A percentile compares a stretch with the other conserved stretches of the same genome.
Conservation (phyloP, 768 basidiomycete species). For the Pleurotus cornucopiae region DNA sequence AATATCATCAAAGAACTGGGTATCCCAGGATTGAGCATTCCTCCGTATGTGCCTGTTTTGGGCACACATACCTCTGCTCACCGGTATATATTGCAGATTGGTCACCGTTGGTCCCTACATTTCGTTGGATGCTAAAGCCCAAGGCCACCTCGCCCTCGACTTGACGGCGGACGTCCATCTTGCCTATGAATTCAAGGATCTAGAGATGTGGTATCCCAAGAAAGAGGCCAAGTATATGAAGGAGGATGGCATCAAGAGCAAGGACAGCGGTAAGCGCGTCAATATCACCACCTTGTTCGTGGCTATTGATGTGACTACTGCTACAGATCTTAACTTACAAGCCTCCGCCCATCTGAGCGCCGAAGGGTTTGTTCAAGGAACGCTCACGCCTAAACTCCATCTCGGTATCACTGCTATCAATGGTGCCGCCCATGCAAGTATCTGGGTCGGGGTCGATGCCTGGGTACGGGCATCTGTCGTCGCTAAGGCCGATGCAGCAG, state of each 20-base stretch:
- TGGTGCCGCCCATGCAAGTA: not conserved
- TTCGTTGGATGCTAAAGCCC: constrained; percentile 24
- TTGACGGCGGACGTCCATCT: constrained; percentile 26
- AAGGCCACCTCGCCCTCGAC: constrained; percentile 25
- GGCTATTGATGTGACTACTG: no score
- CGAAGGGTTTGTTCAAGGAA: constrained; percentile 1
- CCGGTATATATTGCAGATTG: constrained; percentile 20
- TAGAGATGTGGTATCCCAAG: constrained; percentile 2
- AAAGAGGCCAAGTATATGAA: not conserved
- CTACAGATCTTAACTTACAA: not conserved
- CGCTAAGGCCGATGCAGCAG: not conserved
- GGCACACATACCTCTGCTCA: not conserved
- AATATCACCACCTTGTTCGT: no score
- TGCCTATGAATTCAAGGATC: constrained; percentile 17
- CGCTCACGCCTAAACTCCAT: constrained; percentile 1
- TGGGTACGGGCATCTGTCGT: not conserved
- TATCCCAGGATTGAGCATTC: constrained; percentile 26
- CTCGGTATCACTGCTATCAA: not conserved
- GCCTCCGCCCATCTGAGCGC: not conserved
- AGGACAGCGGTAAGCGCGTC: not conserved
- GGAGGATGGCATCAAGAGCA: not conserved
- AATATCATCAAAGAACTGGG: constrained; percentile 25
- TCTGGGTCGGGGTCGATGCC: not conserved
- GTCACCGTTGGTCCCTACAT: constrained; percentile 36
- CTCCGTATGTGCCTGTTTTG: constrained; percentile 19